A percentile compares a stretch with the other conserved stretches of the same genome.
phyloP scores from a whole-genome alignment of 2,329 filamentous ascomycete species.

The Achaetomium macrosporum region DNA sequence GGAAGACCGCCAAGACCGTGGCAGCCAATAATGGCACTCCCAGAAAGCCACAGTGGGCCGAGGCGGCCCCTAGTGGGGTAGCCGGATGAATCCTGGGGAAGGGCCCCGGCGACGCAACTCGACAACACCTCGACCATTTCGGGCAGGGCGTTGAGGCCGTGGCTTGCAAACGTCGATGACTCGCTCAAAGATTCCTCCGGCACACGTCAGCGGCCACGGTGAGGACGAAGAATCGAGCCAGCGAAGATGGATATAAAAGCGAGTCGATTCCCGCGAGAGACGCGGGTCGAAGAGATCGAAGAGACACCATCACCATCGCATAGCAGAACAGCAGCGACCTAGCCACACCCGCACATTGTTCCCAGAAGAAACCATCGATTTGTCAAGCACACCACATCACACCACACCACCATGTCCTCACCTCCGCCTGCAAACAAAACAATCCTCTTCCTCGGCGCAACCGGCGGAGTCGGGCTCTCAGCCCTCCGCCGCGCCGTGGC shows the following conservation, averaged over 20 bases:
- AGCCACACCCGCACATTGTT: background rate
- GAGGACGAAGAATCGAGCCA: background rate
- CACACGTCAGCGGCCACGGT: background rate
- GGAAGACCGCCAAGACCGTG: background rate
- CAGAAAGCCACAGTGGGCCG: conserved; percentile 13
- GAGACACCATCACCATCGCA: background rate
- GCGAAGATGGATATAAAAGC: background rate
- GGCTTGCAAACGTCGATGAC: no score
- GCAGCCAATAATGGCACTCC: conserved; percentile 5
- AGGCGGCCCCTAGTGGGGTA: background rate
- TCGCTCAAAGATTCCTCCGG: background rate
- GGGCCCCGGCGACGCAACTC: no score
- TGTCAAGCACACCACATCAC: background rate
- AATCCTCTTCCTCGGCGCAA: conserved; percentile 49
- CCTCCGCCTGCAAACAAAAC: no score
- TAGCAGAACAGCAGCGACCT: background rate
- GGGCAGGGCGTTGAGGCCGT: no score
- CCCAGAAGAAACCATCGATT: background rate
- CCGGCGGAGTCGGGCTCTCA: conserved; percentile 43
- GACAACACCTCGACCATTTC: background rate
- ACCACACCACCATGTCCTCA: conserved; percentile 14
- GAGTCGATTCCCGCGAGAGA: no score
- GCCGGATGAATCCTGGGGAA: conserved; percentile 12
- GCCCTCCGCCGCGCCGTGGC: conserved; percentile 41
- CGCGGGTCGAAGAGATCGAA: background rate